Conservation (phyloP, 2,329 filamentous ascomycete genomes). For the Cladosporium halotolerans region DNA sequence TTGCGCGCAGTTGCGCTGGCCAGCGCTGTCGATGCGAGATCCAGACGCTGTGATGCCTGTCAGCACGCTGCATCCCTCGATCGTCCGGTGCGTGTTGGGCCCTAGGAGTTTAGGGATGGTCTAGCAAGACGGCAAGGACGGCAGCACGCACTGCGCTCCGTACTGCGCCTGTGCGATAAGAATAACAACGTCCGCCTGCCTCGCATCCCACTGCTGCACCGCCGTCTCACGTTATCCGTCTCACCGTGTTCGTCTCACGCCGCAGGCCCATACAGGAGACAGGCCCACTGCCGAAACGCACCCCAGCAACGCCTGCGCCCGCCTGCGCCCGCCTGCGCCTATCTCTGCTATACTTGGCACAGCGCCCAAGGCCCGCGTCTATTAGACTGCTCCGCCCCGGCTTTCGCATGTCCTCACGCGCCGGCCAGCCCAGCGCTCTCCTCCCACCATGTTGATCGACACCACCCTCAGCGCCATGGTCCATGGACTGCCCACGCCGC, state of each 20-base stretch:
- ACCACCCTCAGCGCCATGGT: neutral
- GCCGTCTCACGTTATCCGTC: slow-evolving; percentile 7
- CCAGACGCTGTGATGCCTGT: too few relatives aligned
- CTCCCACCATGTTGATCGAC: slow-evolving; percentile 6
- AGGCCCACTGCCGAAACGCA: slow-evolving; percentile 1
- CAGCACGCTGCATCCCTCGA: too few relatives aligned
- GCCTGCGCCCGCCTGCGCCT: neutral
- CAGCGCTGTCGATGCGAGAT: too few relatives aligned
- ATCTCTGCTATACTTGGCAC: too few relatives aligned
- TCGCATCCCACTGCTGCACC: neutral
- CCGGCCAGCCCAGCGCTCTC: neutral
- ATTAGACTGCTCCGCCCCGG: neutral
- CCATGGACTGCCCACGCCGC: slow-evolving; percentile 9
- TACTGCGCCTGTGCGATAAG: neutral
- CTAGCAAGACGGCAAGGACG: neutral
- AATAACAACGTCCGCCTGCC: neutral
- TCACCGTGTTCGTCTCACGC: neutral
- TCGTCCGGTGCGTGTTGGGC: too few relatives aligned
- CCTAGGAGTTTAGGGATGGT: too few relatives aligned
- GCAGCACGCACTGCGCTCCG: neutral
- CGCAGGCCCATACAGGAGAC: neutral
- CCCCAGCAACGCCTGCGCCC: neutral
- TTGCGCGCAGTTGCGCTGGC: too few relatives aligned
- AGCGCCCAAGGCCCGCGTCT: neutral
- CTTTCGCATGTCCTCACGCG: slow-evolving; percentile 1